Evolutionary conservation across 2,329 filamentous ascomycete genomes (phyloP), one percentile per base, ranked within the genome.

Genomic region (Talaromyces sp.): DNA sequence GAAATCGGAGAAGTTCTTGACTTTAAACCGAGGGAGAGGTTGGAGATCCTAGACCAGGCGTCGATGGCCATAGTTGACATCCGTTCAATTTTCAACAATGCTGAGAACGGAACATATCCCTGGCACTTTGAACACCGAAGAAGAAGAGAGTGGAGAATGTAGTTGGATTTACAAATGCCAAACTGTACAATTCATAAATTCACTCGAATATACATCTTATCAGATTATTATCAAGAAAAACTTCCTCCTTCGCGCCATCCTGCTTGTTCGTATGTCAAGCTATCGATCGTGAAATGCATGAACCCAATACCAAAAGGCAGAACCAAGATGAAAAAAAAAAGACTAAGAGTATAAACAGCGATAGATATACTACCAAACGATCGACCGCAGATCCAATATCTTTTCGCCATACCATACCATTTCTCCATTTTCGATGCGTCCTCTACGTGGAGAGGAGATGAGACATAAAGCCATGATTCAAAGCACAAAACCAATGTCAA

Each of bases 391-490:
- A 35, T 48, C 45, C 45, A 48, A 37, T 56, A 46, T 48, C 54
- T 46, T 48, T 48, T 40, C 37, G 52, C 52, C 41, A 40, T 56
- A 48, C 43, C 53, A 48, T 33, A 56, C 54, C 54, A 56, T 50
- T 56, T 56, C 54, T 56, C 54, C 54, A 56, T 56, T 56, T 56
- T 56, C 54, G 54, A 56, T 56, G 54, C 54, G 39, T 48, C 41
- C 54, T 50, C 43, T 36, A 37, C 33, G 21, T 53, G 46, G 53
- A 56, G 54, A 56, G 45, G 46, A 55, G 48, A 52, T 41, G 56
- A 57, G 37, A 54, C 31, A 41, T 37, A 37, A 57, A 60, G 56
- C 63, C 60, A 59, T 62, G 11, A 39, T 11, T 39, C 22, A 39
- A 39, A 19, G 7, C 25, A 28, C 25, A 28, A 28, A 28, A 3